Base-by-base conservation (phyloP, 345 rosid genomes). In the Triadica sebifera region DNA sequence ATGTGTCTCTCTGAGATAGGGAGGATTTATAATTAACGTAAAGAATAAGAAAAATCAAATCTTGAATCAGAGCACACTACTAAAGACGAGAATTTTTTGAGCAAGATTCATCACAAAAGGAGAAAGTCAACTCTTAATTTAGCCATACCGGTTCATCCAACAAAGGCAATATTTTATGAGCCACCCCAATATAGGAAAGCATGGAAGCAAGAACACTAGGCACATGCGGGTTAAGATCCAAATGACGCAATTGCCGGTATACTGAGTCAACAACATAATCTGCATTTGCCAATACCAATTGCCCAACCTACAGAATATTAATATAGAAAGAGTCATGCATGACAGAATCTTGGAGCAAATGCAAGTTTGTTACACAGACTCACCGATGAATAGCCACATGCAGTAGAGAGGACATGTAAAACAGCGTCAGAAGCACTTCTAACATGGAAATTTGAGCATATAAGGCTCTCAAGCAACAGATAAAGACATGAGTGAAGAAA, bases 131-230 rank as follows among this genome's bases (percentile, higher is more conserved):
- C 43, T 72, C 45, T 65, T 50, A 9, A 72, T 20, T 59, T 43
- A 68, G 60, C 38, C 75, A 65, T 87, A 94, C 99, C 83, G 97
- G 97, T 85, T 94, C 99, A 80, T 91, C 98, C 81, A 94, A 73
- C 77, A 93, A 76, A 72, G 97, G 96, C 83, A 94, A 67, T 53
- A 93, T 86, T 29, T 91, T 89, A 72, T 83, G 77, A 49, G 97
- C 97, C 67, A 89, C 91, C 70, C 99, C 98, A 45, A 94, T 78
- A 80, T 88, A 94, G 63, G 99, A 94, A 82, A 94, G 98, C 93
- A 94, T 81, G 58, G 97, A 88, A 77, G 99, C 96, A 77, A 94
- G 93, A 73, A 94, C 99, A 87, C 83, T 87, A 60, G 99, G 99
- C 66, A 87, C 93, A 68, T 84, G 94, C 65, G 97, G 93, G 73